Evolutionary conservation across 208 protist species (phyloP).

Genomic region (Leptomonas pyrrhocoris): DNA sequence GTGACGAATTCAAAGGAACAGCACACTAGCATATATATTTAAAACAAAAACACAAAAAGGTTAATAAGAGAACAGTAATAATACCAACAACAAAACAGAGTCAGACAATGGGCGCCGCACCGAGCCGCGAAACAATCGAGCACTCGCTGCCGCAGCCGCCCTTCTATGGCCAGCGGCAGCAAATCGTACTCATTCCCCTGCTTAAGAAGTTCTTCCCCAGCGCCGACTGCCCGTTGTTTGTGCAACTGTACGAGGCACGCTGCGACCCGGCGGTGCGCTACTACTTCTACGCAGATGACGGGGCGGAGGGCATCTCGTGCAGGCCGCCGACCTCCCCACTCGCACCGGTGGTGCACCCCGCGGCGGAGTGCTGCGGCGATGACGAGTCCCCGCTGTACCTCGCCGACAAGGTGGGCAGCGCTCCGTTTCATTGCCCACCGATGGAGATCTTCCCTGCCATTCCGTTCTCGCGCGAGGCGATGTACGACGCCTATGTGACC

Average conservation of each 20-base stretch:
- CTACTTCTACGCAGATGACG: conserved; percentile 47
- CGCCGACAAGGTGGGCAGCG: conserved; percentile 15
- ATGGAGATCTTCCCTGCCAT: conserved; percentile 39
- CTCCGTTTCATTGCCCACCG: conserved; percentile 28
- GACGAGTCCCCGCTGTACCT: conserved; percentile 12
- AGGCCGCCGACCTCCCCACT: conserved; percentile 5
- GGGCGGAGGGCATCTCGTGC: background rate
- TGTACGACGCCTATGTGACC: conserved; percentile 48
- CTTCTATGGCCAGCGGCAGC: conserved; percentile 49
- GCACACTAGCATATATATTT: background rate
- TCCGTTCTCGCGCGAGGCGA: conserved; percentile 30
- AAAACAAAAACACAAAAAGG: background rate
- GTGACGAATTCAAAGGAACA: no score
- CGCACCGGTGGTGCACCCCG: conserved; percentile 6
- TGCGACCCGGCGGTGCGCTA: conserved; percentile 69
- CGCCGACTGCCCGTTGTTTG: conserved; percentile 52
- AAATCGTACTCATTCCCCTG: conserved; percentile 60
- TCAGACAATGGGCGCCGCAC: conserved; percentile 57
- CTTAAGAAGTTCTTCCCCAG: conserved; percentile 62
- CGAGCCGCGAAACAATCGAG: conserved; percentile 47
- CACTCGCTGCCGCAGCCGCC: conserved; percentile 34
- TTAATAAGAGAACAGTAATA: background rate
- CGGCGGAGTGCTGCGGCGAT: conserved; percentile 7
- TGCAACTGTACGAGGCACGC: conserved; percentile 60
- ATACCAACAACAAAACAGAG: background rate